Evolutionary conservation across 169 alveolate genomes (phyloP).

Genomic region (Cryptosporidium xiaoi): DNA sequence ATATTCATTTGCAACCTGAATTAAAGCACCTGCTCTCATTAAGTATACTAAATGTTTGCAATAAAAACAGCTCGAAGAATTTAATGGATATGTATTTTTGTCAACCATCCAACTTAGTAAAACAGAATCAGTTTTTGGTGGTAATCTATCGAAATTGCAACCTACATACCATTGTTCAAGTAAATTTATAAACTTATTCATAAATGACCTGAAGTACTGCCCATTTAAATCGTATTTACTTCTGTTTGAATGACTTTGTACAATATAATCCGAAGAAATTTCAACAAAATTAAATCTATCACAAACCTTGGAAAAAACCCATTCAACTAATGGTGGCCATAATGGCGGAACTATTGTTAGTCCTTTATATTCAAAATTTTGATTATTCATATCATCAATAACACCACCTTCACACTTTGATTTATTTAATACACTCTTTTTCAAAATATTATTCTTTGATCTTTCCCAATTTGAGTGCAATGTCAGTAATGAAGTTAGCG

Average conservation of each 20-base stretch:
- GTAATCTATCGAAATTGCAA: constrained; percentile 70
- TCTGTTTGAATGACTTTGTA: background rate
- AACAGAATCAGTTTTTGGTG: constrained; percentile 69
- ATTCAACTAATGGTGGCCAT: constrained; percentile 73
- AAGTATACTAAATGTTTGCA: constrained; percentile 38
- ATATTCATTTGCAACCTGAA: constrained; percentile 68
- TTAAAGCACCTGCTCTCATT: constrained; percentile 73
- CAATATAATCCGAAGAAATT: constrained; percentile 39
- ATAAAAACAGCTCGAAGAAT: constrained; percentile 24
- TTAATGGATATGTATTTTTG: constrained; percentile 40
- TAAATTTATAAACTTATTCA: constrained; percentile 32
- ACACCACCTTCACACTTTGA: background rate
- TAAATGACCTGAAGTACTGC: constrained; percentile 10
- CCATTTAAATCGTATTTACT: constrained; percentile 1
- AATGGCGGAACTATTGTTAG: constrained; percentile 63
- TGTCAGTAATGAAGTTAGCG: constrained; percentile 27
- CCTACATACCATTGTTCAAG: constrained; percentile 73
- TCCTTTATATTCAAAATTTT: constrained; percentile 52
- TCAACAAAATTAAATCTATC: constrained; percentile 72
- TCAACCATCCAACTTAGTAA: constrained; percentile 64
- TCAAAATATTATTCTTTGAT: constrained; percentile 16
- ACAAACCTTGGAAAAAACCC: constrained; percentile 69
- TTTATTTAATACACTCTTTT: background rate
- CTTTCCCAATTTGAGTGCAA: constrained; percentile 70
- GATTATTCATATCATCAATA: background rate